Base-by-base conservation (phyloP, 225 moss, liverwort and hornwort species). In the Physcomitrellopsis africana region DNA sequence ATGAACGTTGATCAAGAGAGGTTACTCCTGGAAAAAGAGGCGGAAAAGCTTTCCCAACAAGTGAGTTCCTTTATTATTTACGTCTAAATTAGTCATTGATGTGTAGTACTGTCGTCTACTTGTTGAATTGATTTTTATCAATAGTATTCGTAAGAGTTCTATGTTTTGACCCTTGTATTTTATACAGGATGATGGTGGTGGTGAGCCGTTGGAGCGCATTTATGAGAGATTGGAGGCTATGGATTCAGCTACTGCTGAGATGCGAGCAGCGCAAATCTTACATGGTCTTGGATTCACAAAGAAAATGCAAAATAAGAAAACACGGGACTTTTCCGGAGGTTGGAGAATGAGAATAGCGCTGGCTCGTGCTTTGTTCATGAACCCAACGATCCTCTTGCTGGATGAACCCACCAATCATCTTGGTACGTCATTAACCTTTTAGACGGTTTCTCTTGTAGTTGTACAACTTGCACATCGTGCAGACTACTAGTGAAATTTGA, bases 381-480 rank as follows among this genome's bases (percentile, higher is more conserved):
- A 96, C 74, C 96, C 96, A 17, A 96, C 96, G 10, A 96, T 96
- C 53, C 86, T 96, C 9, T 77, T 96, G 32, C 77, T 96, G n/a
- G 96, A 96, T 71, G 96, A 96, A 54, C 96, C 96, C n/a, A 96
- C 96, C 3, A 96, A 96, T 64, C 96, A 96, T 88, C 93, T 96
- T 58, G 96, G 96, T 96, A 18, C 23, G 69, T 69, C 73, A 0
- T 15, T 44, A 8, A 64, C 19, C 59, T 18, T 13, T 0, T 9
- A 9, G 2, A 23, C 61, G 9, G 12, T 14, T 54, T 60, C n/a
- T 0, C 4, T 67, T 72, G 45, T 32, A 10, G 12, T 68, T 27
- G 16, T 16, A n/a, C 51, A 19, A 32, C 49, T 12, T 57, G 20
- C 26, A 24, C 24, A 24, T 24, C 24, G 24, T 24, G 11, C 20